Conservation (phyloP, 2,329 filamentous ascomycete species). For the Chalaropsis thielavioides region DNA sequence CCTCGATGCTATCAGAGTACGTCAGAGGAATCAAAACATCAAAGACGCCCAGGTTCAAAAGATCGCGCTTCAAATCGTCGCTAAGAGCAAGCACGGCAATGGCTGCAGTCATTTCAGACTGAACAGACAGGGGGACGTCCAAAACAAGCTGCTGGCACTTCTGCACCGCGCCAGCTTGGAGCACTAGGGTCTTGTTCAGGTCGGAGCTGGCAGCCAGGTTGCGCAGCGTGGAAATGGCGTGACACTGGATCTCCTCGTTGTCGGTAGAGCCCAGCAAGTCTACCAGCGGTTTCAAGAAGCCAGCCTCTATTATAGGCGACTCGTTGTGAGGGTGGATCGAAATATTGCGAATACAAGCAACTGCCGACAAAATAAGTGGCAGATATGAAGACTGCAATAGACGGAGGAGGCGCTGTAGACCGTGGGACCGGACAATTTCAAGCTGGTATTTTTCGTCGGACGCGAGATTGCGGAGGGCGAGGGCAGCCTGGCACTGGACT, state of each 20-base stretch:
- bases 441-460: slow-evolving; percentile 98
- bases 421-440: slow-evolving; percentile 83
- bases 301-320: slow-evolving; percentile 94
- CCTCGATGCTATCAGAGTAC: slow-evolving; percentile 89
- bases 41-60: slow-evolving; percentile 85
- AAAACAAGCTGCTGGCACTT: slow-evolving; percentile 97
- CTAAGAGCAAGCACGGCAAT: slow-evolving; percentile 92
- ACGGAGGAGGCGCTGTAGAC: slow-evolving; percentile 69
- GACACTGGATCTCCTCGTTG: slow-evolving; percentile 97
- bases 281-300: slow-evolving; percentile 85
- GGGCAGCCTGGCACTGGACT: slow-evolving; percentile 91
- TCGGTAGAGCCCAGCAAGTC: slow-evolving; percentile 89
- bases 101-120: slow-evolving; percentile 99
- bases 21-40: slow-evolving; percentile 92
- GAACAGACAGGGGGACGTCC: slow-evolving; percentile 82
- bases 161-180: slow-evolving; percentile 91
- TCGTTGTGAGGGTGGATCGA: slow-evolving; percentile 97
- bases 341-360: slow-evolving; percentile 97
- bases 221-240: slow-evolving; percentile 89
- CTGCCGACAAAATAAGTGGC: slow-evolving; percentile 86
- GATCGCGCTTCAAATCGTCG: slow-evolving; percentile 84
- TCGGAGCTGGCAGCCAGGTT: slow-evolving; percentile 95
- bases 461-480: slow-evolving; percentile 85
- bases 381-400: slow-evolving; percentile 91
- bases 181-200: slow-evolving; percentile 91